phyloP scores from a whole-genome alignment of 768 basidiomycete genomes.

The Galerina marginata region DNA sequence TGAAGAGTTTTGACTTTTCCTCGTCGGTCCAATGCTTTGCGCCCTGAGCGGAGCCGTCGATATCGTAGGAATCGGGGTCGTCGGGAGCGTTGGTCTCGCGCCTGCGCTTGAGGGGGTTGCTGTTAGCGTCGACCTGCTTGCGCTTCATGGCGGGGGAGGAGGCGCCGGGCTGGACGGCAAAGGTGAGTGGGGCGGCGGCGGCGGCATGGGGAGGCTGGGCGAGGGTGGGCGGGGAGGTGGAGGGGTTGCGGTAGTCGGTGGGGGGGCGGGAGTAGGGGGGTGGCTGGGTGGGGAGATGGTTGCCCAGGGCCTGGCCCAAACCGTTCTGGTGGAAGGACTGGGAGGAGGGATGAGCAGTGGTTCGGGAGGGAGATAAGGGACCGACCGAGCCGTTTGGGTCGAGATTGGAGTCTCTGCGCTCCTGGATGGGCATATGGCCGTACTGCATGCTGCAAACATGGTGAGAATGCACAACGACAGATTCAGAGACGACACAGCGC shows the following conservation, averaged over 20 bases:
- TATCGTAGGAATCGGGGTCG: constrained; percentile 47
- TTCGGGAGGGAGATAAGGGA: constrained; percentile 19
- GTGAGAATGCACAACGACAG: constrained; percentile 12
- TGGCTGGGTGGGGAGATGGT: constrained; percentile 47
- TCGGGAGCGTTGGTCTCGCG: constrained; percentile 42
- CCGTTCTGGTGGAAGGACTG: constrained; percentile 63
- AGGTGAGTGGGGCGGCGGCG: constrained; percentile 42
- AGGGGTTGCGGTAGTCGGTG: constrained; percentile 43
- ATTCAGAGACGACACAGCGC: constrained; percentile 22
- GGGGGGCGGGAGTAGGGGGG: constrained; percentile 30
- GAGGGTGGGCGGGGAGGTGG: constrained; percentile 44
- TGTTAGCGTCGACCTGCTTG: constrained; percentile 51
- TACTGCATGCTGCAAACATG: constrained; percentile 61
- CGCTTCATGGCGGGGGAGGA: constrained; percentile 53
- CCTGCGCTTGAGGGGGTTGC: constrained; percentile 47
- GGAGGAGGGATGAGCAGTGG: constrained; percentile 19
- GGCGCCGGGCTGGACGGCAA: constrained; percentile 35
- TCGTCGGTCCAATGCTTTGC: constrained; percentile 89
- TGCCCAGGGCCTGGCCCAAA: constrained; percentile 64
- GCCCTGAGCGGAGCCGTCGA: constrained; percentile 58
- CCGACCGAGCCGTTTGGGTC: constrained; percentile 63
- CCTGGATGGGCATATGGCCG: constrained; percentile 56
- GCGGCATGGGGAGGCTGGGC: constrained; percentile 41
- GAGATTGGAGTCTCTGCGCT: constrained; percentile 59
- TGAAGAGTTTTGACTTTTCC: constrained; percentile 78